These are phyloP conservation scores for Stephanodiscus minutulus DNA, from an alignment of 108 stramenopile species.

Conservation along the genomic window DNA sequence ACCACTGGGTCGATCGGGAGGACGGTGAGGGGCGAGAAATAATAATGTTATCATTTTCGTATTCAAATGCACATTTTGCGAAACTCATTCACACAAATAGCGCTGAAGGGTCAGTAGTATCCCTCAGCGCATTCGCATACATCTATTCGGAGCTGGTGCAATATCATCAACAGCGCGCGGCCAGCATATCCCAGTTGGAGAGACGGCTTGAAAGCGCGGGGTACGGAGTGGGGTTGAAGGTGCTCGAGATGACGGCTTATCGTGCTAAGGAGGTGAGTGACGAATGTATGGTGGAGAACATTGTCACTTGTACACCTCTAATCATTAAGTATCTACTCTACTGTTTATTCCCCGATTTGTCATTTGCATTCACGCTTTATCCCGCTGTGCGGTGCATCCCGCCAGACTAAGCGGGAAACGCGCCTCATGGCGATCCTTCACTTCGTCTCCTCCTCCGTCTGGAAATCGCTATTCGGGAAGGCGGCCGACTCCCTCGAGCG, in stretches of 20 bases:
- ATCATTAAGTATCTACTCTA: background rate
- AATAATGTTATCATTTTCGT: background rate
- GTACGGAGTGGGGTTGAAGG: slow-evolving; percentile 91
- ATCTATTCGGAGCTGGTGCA: slow-evolving; percentile 96
- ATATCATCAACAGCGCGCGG: slow-evolving; percentile 91
- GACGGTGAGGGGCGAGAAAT: slow-evolving; percentile 44
- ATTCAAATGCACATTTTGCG: background rate
- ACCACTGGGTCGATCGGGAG: slow-evolving; percentile 61
- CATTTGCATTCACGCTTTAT: background rate
- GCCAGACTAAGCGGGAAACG: slow-evolving; percentile 77
- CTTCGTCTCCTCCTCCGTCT: slow-evolving; percentile 91
- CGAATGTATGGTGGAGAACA: background rate
- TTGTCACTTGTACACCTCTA: background rate
- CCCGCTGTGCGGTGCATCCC: background rate
- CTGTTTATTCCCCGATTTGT: background rate
- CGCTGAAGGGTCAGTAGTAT: slow-evolving; percentile 56
- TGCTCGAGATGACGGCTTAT: slow-evolving; percentile 88
- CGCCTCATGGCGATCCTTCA: slow-evolving; percentile 87
- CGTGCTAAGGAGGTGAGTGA: slow-evolving; percentile 74
- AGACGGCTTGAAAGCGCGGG: slow-evolving; percentile 88
- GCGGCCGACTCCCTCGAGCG: slow-evolving; percentile 94
- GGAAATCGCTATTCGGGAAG: slow-evolving; percentile 94
- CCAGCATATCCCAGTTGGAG: slow-evolving; percentile 91
- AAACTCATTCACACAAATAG: background rate
- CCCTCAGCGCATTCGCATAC: slow-evolving; percentile 91